Conservation (phyloP, 129 eudicot genomes). For the Escallonia rubra region DNA sequence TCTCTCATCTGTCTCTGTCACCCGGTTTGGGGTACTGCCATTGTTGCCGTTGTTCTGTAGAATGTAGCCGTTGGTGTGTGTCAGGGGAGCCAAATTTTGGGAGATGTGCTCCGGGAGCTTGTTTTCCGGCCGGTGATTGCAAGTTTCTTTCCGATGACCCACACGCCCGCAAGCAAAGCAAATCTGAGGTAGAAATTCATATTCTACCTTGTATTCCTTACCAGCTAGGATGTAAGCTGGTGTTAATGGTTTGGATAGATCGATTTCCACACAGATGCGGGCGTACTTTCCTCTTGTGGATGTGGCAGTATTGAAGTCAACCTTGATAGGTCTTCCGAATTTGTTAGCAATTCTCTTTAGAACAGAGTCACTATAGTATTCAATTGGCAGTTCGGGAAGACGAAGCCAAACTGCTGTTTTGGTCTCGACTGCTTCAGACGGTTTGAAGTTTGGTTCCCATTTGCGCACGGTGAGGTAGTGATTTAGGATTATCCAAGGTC, state of each 20-base stretch:
- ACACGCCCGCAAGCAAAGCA: neutral
- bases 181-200: neutral
- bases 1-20: no score
- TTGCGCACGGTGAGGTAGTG: neutral
- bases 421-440: neutral
- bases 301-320: neutral
- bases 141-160: neutral
- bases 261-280: neutral
- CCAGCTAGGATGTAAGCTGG: neutral
- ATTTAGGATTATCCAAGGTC: neutral
- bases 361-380: neutral
- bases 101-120: neutral
- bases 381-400: neutral
- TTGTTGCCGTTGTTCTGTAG: no score
- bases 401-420: neutral
- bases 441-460: neutral
- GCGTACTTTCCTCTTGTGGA: neutral
- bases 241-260: neutral
- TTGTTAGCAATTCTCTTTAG: neutral
- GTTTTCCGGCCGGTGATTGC: neutral
- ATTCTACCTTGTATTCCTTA: neutral
- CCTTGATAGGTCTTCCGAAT: neutral
- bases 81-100: no score
- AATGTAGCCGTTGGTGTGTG: no score
- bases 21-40: no score